These are phyloP conservation scores for Alternaria sp. DNA, from an alignment of 2,329 filamentous ascomycete genomes.

Conservation along the genomic window DNA sequence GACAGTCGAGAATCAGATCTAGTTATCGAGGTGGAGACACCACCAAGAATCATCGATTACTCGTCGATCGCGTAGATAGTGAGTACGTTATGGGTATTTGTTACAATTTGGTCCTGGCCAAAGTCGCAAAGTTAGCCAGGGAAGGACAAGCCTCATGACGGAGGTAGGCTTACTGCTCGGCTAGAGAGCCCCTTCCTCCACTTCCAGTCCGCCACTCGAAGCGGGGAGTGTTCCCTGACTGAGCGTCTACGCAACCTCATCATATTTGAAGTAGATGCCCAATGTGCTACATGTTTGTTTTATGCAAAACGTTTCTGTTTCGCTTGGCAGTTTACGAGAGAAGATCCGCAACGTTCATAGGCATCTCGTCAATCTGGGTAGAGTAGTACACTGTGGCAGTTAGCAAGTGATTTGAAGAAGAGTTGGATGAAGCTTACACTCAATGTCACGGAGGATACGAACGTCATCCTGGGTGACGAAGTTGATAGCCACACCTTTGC, in stretches of 20 bases:
- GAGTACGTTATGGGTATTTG: slow-evolving; percentile 12
- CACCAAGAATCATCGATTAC: neutral
- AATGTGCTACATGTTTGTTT: neutral
- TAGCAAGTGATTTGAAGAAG: slow-evolving; percentile 36
- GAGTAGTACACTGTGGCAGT: slow-evolving; percentile 80
- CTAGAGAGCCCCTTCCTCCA: slow-evolving; percentile 50
- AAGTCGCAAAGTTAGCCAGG: slow-evolving; percentile 11
- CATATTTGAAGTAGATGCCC: neutral
- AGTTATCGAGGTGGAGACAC: neutral
- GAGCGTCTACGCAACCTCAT: neutral
- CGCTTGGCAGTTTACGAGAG: slow-evolving; percentile 33
- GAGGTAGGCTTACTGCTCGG: slow-evolving; percentile 37
- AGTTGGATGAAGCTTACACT: slow-evolving; percentile 66
- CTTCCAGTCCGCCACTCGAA: slow-evolving; percentile 34
- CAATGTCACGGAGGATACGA: slow-evolving; percentile 95
- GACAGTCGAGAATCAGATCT: neutral
- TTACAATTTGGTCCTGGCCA: slow-evolving; percentile 18
- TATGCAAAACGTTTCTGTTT: neutral
- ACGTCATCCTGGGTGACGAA: slow-evolving; percentile 99
- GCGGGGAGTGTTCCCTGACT: slow-evolving; percentile 23
- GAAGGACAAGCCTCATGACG: neutral
- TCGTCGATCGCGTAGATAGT: neutral
- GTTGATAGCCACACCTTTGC: slow-evolving; percentile 99
- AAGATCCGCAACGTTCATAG: slow-evolving; percentile 76
- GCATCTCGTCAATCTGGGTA: slow-evolving; percentile 98